Base-by-base conservation (phyloP, 108 stramenopile species). In the Fragilariopsis cylindrus region DNA sequence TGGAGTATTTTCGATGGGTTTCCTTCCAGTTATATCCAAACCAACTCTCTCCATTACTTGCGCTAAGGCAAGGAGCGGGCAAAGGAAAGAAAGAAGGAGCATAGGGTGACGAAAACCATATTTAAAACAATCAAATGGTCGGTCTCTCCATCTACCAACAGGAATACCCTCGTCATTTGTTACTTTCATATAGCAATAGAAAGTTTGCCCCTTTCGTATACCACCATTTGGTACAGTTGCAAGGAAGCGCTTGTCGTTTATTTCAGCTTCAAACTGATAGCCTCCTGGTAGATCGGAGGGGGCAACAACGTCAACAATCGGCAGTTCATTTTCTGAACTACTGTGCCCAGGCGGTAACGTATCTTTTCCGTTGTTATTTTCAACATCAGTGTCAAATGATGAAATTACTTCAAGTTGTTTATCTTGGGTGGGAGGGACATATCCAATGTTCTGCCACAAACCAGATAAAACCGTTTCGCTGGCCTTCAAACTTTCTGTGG, bases 231-330 rank as follows among this genome's bases (percentile, higher is more conserved):
- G 93, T 0, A 93, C 92, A 41, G 87, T 88, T 1, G 87, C 87
- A 11, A 88, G 54, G 72, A 85, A 88, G 1, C 84, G 80, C 42
- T 79, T 58, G 63, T 76, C 74, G 16, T 83, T 88, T 12, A 91
- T 71, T 78, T 94, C 87, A 2, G 90, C 94, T 69, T 95, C 94
- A 71, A 95, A 90, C 15, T 77, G 54, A 65, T 90, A 92, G 4
- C 94, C 94, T 53, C 85, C 90, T 4, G 94, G 94, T 40, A 95
- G 70, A 71, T 90, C 88, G 57, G 87, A 77, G 18, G 94, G 94
- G 1, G 94, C 85, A 46, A 95, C 83, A 48, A 91, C 90, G 55
- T 93, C 92, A 73, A 80, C 70, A 66, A 71, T 80, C 4, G 79
- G 74, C 16, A 75, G 40, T 46, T 73, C 60, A 50, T 21, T 57